Conservation (phyloP, 768 basidiomycete genomes). For the Neoboletus subvelutipes region DNA sequence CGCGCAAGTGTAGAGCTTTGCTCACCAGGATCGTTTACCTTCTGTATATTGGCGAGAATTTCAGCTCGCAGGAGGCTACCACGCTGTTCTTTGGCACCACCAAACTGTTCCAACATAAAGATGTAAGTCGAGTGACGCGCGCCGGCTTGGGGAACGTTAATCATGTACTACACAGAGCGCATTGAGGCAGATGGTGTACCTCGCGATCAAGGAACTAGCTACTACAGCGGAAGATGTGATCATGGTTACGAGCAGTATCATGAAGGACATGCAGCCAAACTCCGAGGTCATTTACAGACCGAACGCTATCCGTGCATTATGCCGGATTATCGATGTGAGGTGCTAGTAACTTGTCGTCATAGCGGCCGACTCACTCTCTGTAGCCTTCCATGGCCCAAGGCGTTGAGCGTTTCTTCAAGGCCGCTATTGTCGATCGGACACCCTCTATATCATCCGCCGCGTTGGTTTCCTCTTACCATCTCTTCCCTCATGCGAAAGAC, state of each 20-base stretch:
- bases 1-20: slow-evolving; percentile 93
- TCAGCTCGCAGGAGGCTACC: slow-evolving; percentile 94
- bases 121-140: slow-evolving; percentile 58
- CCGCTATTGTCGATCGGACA: slow-evolving; percentile 96
- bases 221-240: slow-evolving; percentile 97
- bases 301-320: slow-evolving; percentile 94
- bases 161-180: slow-evolving; percentile 60
- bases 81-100: slow-evolving; percentile 98
- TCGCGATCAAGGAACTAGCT: slow-evolving; percentile 97
- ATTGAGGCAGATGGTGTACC: slow-evolving; percentile 95
- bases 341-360: slow-evolving; percentile 37
- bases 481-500: slow-evolving; percentile 90
- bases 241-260: slow-evolving; percentile 99
- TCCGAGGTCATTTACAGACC: slow-evolving; percentile 98
- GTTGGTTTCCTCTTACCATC: slow-evolving; percentile 94
- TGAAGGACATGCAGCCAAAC: slow-evolving; percentile 99
- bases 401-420: slow-evolving; percentile 98
- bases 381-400: slow-evolving; percentile 99
- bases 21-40: slow-evolving; percentile 96
- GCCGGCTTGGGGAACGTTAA: not conserved
- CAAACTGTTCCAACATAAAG: slow-evolving; percentile 98
- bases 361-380: slow-evolving; percentile 2
- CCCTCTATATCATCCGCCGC: slow-evolving; percentile 95
- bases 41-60: slow-evolving; percentile 93
- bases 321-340: slow-evolving; percentile 94